These are phyloP conservation scores for Aspergillus conjunctus DNA, from an alignment of 495 filamentous ascomycete genomes.

Conservation along the genomic window DNA sequence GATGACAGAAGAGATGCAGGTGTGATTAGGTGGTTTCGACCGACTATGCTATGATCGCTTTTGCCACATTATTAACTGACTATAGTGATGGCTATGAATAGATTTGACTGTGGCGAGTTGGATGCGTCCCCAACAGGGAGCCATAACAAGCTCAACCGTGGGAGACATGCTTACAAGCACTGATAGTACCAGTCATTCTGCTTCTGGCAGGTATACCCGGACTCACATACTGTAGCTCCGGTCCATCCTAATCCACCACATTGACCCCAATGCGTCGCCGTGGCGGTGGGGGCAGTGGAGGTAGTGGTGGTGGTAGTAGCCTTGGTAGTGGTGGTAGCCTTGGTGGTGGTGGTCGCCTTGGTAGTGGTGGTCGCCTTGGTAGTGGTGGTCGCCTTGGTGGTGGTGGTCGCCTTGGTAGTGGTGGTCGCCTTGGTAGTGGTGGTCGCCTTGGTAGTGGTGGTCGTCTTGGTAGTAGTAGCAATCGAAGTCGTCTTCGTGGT, in stretches of 20 bases:
- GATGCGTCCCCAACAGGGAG: too few species aligned
- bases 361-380: conserved; percentile 10
- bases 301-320: conserved; percentile 22
- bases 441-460: conserved; percentile 18
- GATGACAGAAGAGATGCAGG: too few species aligned
- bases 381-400: conserved; percentile 20
- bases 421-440: conserved; percentile 26
- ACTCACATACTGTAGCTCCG: conserved; percentile 51
- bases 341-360: conserved; percentile 18
- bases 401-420: conserved; percentile 26
- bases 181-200: conserved; percentile 48
- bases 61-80: too few species aligned
- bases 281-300: conserved; percentile 23
- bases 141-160: conserved; percentile 3
- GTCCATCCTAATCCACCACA: conserved; percentile 53
- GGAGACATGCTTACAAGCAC: conserved; percentile 35
- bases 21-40: too few species aligned
- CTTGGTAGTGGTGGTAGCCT: conserved; percentile 16
- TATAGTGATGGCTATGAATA: too few species aligned
- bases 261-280: conserved; percentile 43
- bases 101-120: too few species aligned
- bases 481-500: conserved; percentile 21
- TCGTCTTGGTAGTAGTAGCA: conserved; percentile 11
- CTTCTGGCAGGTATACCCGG: conserved; percentile 40
- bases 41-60: too few species aligned